Evolutionary conservation across 129 eudicot genomes (phyloP), one percentile per base, ranked within the genome.

Genomic region (Tagetes erecta): DNA sequence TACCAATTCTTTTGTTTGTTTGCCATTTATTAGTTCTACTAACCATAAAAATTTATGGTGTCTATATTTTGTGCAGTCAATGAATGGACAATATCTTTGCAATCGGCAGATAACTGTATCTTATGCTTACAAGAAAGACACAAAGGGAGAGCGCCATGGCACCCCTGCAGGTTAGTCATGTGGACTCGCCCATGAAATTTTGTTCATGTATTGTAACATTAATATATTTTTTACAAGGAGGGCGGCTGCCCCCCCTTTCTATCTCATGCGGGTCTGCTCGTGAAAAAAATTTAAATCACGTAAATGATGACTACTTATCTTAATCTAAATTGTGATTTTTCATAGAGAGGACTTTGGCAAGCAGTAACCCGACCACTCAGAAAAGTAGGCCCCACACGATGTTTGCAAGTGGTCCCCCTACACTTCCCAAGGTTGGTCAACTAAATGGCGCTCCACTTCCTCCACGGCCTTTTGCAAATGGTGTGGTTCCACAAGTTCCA

Each of bases 51-150:
- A 60, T 49, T 31, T 31, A n/a, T n/a, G 13, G 39, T 41, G 65
- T 33, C 41, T 44, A 33, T 57, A 13, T 70, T 70, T 13, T 36
- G 31, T 79, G 71, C 99, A 94, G 99, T 92, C 99, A 5, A 91
- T 91, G 97, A 95, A 85, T 27, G 99, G 99, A 5, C 99, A 95
- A 60, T 95, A 95, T 84, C 89, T 95, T 44, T 95, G 99, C 84
- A 91, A 95, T 68, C 97, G 99, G 8, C 99, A 95, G 72, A 95
- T 95, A 71, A 91, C 99, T 20, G 99, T 95, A 37, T 88, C 99
- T 3, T 94, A 94, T 82, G 99, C 99, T 73, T 94, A 94, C 96
- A 94, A 94, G 90, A 94, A 94, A 85, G 99, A 94, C 78, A 94
- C 99, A 0, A 94, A 94, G 64, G 99, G 99, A 70, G 99, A 91